Conservation (phyloP, 2,329 filamentous ascomycete genomes). For the Penicillium griseofulvum region DNA sequence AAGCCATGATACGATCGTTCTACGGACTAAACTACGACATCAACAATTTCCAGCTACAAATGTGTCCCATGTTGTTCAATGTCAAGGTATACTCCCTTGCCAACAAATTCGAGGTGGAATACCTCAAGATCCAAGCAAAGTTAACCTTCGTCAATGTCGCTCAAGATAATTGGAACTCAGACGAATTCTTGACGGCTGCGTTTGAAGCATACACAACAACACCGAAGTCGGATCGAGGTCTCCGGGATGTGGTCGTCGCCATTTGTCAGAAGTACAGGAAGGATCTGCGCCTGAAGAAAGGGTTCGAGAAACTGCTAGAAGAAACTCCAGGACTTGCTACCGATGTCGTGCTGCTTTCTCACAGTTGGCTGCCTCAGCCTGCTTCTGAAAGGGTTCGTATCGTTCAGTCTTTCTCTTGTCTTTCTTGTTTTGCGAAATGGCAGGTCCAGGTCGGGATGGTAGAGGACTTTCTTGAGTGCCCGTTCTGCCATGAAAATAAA, state of each 20-base stretch:
- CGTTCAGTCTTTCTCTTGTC: neutral
- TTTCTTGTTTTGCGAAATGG: slow-evolving; percentile 1
- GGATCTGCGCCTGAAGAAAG: neutral
- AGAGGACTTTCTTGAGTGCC: neutral
- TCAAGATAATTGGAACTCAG: neutral
- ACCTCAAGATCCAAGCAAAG: neutral
- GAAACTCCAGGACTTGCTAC: neutral
- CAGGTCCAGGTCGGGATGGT: neutral
- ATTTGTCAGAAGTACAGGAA: neutral
- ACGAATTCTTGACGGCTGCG: neutral
- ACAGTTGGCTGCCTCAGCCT: neutral
- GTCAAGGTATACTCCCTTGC: neutral
- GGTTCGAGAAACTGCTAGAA: neutral
- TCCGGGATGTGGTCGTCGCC: slow-evolving; percentile 6
- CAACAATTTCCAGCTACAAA: neutral
- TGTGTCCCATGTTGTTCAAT: neutral
- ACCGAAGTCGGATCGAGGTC: neutral
- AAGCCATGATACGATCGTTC: neutral
- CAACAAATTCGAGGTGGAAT: neutral
- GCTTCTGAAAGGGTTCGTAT: neutral
- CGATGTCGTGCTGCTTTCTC: slow-evolving; percentile 1
- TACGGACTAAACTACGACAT: neutral
- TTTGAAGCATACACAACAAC: slow-evolving; percentile 3
- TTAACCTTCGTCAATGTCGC: neutral
- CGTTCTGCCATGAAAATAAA: neutral